Conservation (phyloP, 345 rosid genomes). For the Brassica carinata region DNA sequence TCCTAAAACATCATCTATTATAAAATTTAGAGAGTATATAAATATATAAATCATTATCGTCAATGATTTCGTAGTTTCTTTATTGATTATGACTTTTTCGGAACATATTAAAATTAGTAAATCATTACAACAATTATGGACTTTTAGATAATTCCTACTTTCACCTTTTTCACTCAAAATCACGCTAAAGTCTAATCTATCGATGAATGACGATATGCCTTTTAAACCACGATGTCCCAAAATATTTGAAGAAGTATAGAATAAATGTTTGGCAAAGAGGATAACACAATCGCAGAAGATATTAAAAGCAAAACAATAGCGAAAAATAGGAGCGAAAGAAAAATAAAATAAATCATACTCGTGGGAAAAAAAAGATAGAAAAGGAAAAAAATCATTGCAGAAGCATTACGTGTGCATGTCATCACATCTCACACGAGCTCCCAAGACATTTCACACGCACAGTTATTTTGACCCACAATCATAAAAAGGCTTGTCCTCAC, state of each 20-base stretch:
- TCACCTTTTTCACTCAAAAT: slow-evolving; percentile 37
- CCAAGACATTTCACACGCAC: slow-evolving; percentile 30
- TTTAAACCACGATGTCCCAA: slow-evolving; percentile 16
- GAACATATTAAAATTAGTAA: slow-evolving; percentile 16
- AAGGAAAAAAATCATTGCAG: slow-evolving; percentile 22
- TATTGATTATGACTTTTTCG: slow-evolving; percentile 10
- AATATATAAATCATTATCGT: background rate
- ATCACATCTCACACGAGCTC: slow-evolving; percentile 31
- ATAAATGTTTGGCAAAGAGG: background rate
- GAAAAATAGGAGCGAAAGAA: background rate
- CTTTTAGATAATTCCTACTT: slow-evolving; percentile 25
- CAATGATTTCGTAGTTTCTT: background rate
- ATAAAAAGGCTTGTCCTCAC: slow-evolving; percentile 12
- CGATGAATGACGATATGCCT: slow-evolving; percentile 24
- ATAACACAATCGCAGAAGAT: background rate
- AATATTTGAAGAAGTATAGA: slow-evolving; percentile 3
- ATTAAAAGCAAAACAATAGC: background rate
- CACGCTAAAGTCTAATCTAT: slow-evolving; percentile 30
- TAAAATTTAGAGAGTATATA: background rate
- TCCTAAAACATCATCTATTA: background rate
- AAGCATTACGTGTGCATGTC: slow-evolving; percentile 46
- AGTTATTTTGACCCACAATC: slow-evolving; percentile 30
- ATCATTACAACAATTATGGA: slow-evolving; percentile 26
- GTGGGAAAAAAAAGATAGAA: background rate
- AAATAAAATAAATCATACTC: background rate